Percentiles rank a stretch among this genome's conserved stretches.
Evolutionary conservation across 768 basidiomycete species (phyloP).

Genomic region (Rhodotorula taiwanensis): DNA sequence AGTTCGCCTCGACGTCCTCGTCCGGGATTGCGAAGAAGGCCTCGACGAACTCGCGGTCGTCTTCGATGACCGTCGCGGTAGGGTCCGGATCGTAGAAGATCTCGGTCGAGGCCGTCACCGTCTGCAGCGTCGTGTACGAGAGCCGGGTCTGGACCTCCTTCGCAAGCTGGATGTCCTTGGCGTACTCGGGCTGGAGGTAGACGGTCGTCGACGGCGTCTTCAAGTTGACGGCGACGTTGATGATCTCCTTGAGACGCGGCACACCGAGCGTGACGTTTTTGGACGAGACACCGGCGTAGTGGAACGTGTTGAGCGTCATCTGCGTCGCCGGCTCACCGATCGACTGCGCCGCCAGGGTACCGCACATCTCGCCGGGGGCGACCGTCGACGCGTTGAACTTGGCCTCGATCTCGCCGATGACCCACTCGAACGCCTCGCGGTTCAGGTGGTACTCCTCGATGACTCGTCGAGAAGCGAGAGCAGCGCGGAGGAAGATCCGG

Average conservation of each 20-base stretch:
- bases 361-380: constrained; percentile 98
- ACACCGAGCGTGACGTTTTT: constrained; percentile 99
- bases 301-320: constrained; percentile 99
- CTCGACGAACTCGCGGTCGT: constrained; percentile 90
- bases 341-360: constrained; percentile 93
- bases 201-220: constrained; percentile 96
- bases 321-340: constrained; percentile 99
- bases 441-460: constrained; percentile 82
- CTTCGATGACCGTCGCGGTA: constrained; percentile 85
- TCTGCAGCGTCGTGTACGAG: constrained; percentile 85
- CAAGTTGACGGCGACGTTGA: constrained; percentile 97
- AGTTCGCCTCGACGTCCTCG: constrained; percentile 83
- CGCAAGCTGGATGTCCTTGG: constrained; percentile 57
- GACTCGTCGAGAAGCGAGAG: constrained; percentile 77
- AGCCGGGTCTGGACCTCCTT: constrained; percentile 89
- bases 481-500: constrained; percentile 84
- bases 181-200: constrained; percentile 68
- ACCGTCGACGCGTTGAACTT: constrained; percentile 90
- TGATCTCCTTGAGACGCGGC: constrained; percentile 96
- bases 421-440: constrained; percentile 95
- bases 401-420: constrained; percentile 86
- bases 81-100: constrained; percentile 98
- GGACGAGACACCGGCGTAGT: constrained; percentile 99
- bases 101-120: constrained; percentile 88
- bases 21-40: constrained; percentile 99